Evolutionary conservation across 768 basidiomycete species (phyloP).

Genomic region (Collybiopsis luxurians): DNA sequence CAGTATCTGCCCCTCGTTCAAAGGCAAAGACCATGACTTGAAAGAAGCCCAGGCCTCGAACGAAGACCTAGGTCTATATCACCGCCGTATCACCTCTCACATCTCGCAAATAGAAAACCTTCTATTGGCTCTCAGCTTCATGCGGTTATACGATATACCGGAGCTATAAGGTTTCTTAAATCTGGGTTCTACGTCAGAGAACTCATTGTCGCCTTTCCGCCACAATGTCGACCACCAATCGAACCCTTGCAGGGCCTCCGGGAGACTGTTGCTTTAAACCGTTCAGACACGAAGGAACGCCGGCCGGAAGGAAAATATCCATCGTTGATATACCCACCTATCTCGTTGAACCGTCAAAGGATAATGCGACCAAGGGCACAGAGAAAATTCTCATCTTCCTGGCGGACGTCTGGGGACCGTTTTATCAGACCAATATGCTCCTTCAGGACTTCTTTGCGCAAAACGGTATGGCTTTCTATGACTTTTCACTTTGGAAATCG

Average conservation of each 20-base stretch:
- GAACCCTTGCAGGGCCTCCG: constrained; percentile 36
- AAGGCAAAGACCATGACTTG: too few relatives aligned
- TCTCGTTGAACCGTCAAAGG: constrained; percentile 41
- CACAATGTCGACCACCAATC: neutral
- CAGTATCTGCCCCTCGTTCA: too few relatives aligned
- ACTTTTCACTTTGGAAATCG: neutral
- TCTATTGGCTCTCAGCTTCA: too few relatives aligned
- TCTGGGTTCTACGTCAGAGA: too few relatives aligned
- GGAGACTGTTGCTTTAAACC: constrained; percentile 51
- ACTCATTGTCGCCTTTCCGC: too few relatives aligned
- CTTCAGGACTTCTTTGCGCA: constrained; percentile 65
- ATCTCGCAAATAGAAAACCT: too few relatives aligned
- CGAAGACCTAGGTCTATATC: too few relatives aligned
- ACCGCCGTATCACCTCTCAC: too few relatives aligned
- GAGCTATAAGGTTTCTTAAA: too few relatives aligned
- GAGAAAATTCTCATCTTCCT: constrained; percentile 54
- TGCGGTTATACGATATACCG: too few relatives aligned
- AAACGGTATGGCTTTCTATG: constrained; percentile 37
- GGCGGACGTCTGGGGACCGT: constrained; percentile 58
- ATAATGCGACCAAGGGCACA: neutral
- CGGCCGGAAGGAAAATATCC: constrained; percentile 37
- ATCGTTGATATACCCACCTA: constrained; percentile 52
- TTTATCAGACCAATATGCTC: constrained; percentile 55
- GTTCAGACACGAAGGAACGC: constrained; percentile 49
- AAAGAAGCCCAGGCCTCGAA: too few relatives aligned